Evolutionary conservation across 805 yeast species (phyloP), one percentile per base, ranked within the genome.

Genomic region (Kregervanrija pseudodelftensis): DNA sequence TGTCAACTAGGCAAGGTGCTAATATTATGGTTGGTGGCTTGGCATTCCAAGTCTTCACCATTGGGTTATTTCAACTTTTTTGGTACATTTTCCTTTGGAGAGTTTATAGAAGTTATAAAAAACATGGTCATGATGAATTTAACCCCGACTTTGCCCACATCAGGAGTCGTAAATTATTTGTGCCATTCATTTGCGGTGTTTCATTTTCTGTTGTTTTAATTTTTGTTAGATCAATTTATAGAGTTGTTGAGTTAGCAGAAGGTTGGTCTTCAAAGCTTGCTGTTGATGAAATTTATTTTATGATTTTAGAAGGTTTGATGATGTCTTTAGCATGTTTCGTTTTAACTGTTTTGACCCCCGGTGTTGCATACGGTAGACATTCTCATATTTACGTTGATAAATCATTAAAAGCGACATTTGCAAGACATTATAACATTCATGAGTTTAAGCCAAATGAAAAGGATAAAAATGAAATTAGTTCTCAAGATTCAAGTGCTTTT

Each of bases 1-100:
- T 64, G 11, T 54, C 58, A 36, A 55, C 75, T 1, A 48, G 56
- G 0, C 36, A 45, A 2, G 91, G 91, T n/a, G 70, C 84, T 1
- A 69, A 79, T 57, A 61, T 83, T 40, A 84, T 88, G 82, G 74
- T 86, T 39, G 90, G 75, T 2, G 96, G 96, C 8, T 69, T 89
- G 40, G 82, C 81, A 0, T 71, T 83, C 55, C 96, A 89, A 64
- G 90, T 86, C 5, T 62, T 74, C 5, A 73, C 86, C 4, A 83
- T 89, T 82, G 54, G 73, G 2, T 44, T 79, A 1, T 89, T 85
- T 60, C 60, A 80, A 31, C 22, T 64, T 5, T 62, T 84, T 11
- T 73, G 76, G 66, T 56, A 61, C 33, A 66, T 68, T 41, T 77
- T 84, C 60, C 52, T 73, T 15, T 65, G 57, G 54, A 61, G 66